Evolutionary conservation across 2,329 filamentous ascomycete genomes (phyloP).

Genomic region (Stemphylium lycopersici): DNA sequence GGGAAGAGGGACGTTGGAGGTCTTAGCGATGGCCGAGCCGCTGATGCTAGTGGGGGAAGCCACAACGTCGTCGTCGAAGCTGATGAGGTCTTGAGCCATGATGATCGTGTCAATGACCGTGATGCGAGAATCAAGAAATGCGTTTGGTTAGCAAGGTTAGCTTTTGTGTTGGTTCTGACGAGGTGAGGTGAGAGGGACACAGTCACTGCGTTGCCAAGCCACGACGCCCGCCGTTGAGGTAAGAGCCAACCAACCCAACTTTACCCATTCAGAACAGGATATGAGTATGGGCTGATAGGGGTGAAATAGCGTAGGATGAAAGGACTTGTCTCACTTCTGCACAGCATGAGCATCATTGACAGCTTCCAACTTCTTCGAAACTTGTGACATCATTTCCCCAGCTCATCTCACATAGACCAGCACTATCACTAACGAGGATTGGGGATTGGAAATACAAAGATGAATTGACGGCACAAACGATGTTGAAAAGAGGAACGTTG

Average conservation of each 20-base stretch:
- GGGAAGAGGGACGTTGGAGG: background rate
- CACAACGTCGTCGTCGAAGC: constrained; percentile 3
- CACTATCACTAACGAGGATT: too few relatives aligned
- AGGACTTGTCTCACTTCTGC: too few relatives aligned
- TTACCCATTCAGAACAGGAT: background rate
- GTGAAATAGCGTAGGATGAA: too few relatives aligned
- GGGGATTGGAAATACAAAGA: too few relatives aligned
- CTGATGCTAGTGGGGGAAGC: background rate
- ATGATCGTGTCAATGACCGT: background rate
- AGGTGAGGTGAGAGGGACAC: constrained; percentile 8
- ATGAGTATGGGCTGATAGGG: too few relatives aligned
- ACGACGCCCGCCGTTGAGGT: background rate
- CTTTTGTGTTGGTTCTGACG: background rate
- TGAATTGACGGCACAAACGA: too few relatives aligned
- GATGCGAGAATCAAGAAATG: background rate
- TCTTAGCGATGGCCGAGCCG: background rate
- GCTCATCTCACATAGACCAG: too few relatives aligned
- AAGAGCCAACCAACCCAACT: background rate
- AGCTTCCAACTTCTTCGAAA: too few relatives aligned
- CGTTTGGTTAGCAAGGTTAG: background rate
- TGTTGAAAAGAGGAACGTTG: too few relatives aligned
- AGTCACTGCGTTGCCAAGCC: constrained; percentile 14
- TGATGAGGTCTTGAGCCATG: constrained; percentile 19
- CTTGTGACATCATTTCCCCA: too few relatives aligned
- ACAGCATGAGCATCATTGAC: too few relatives aligned